Base-by-base conservation (phyloP, 495 filamentous ascomycete genomes). In the Talaromyces borbonicus region DNA sequence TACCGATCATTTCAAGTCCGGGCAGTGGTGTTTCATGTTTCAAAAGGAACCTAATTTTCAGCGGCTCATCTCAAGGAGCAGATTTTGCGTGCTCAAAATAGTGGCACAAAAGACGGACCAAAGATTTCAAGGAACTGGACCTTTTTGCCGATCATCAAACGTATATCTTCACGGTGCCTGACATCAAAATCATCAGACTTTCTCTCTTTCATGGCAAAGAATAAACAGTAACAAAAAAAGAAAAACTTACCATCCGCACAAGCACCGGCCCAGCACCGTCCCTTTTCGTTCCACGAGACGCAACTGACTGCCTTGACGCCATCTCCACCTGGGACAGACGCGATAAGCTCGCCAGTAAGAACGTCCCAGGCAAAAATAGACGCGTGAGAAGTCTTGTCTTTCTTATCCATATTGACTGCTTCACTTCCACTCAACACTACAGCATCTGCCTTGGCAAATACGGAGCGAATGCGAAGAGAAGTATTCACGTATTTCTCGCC, bases 371-470 rank as follows among this genome's bases (percentile, higher is more conserved):
- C 86, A 73, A 84, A 87, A 14, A 94, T 72, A 29, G 46, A 52
- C 2, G 68, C 68, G 52, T 79, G 74, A 7, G 81, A 82, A 46
- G 80, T 69, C 1, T 55, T 49, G 3, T 59, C 56, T 12, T 57
- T 63, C 24, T 64, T 60, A 0, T 61, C 53, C 2, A 43, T 57
- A 5, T 30, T 52, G 20, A 51, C 53, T 30, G 67, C 68, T 64
- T 96, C 90, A 52, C 84, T 83, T n/a, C 92, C 92, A 46, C 79
- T 83, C 16, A 98, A 56, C 7, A 93, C 86, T 26, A 79, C 83
- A 29, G 76, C 77, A 62, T 94, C 92, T 47, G 71, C 79, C 16
- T 77, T 73, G 0, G 83, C 86, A 48, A 92, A 72, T 5, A 78
- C 74, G 24, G 81, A 83, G 60, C 86, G 77, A 8, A 90, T 68